phyloP scores from a whole-genome alignment of 257 asterid genomes.

The Cordia subcordata region DNA sequence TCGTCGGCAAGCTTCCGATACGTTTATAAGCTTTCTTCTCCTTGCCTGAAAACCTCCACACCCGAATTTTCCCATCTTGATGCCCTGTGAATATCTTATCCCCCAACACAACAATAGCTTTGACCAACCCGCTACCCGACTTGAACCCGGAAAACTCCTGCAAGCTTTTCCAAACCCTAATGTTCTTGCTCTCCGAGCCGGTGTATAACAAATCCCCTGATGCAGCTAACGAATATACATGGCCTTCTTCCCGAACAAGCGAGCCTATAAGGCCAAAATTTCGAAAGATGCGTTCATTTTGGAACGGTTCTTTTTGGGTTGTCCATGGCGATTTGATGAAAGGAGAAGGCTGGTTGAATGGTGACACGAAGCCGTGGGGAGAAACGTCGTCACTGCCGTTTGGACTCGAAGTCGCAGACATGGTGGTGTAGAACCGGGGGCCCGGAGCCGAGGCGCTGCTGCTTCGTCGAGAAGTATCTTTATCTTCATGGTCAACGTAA shows the following conservation, averaged over 20 bases:
- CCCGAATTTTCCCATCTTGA: constrained; percentile 82
- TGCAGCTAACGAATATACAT: constrained; percentile 66
- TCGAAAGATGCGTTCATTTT: not conserved
- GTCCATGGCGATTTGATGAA: constrained; percentile 74
- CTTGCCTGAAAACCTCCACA: constrained; percentile 51
- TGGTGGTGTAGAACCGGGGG: constrained; percentile 8
- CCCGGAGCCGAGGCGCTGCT: constrained; percentile 32
- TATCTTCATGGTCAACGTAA: constrained; percentile 18
- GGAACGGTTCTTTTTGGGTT: constrained; percentile 23
- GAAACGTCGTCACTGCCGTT: constrained; percentile 43
- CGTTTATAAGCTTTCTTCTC: constrained; percentile 38
- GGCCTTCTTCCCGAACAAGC: constrained; percentile 64
- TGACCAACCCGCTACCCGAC: constrained; percentile 73
- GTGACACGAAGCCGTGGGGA: constrained; percentile 53
- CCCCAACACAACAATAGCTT: constrained; percentile 55
- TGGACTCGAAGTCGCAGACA: constrained; percentile 23
- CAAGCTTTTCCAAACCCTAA: constrained; percentile 74
- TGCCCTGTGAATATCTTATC: constrained; percentile 74
- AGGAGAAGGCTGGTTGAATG: constrained; percentile 77
- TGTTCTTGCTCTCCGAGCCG: constrained; percentile 78
- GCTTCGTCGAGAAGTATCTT: constrained; percentile 18
- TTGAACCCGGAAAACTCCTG: constrained; percentile 70
- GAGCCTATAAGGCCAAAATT: constrained; percentile 49
- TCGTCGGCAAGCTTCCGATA: constrained; percentile 67
- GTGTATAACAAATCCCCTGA: constrained; percentile 58